Evolutionary conservation across 2,329 filamentous ascomycete species (phyloP), one percentile per base, ranked within the genome.

Genomic region (Claviceps africana): DNA sequence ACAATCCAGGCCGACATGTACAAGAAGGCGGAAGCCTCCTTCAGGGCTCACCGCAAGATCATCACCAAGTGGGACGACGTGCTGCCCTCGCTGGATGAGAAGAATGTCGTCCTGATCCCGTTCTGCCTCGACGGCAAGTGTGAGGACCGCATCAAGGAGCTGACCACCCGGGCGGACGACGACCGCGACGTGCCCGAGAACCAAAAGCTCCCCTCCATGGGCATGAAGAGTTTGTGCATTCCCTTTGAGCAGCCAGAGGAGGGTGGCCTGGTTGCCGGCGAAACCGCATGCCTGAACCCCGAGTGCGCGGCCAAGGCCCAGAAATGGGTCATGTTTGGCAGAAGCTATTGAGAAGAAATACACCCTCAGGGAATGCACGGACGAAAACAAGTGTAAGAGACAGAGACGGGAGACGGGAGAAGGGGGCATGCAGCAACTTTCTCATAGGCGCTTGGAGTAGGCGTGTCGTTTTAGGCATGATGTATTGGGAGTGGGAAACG

Each of bases 71-170:
- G 93, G 93, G 83, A 88, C 40, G 85, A 95, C 51, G 94, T 98
- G 52, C 81, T 93, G 46, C 91, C 93, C 8, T 82, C 88, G 0
- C 80, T 98, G 42, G 93, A 98, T 68, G 75, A 79, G 65, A 95
- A 94, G 79, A 95, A 97, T 64, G 83, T 97, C 44, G 83, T 94
- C 44, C 74, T 97, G 55, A 94, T 97, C 58, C 91, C 91, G 51
- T 86, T 88, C 75, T 98, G 94, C 66, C 74, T 90, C 56, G 85
- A 80, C 37, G 71, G 72, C 58, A 82, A 86, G 66, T 97, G 91
- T 64, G 91, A 96, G 71, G 91, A 96, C 62, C 81, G 88, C 67
- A 88, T 97, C 73, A 97, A 97, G 79, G 88, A 94, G 53, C 76
- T 90, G 65, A 95, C 88, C 56, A 88, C 86, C 44, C 84, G 85